These are phyloP conservation scores for Albizia julibrissin DNA, from an alignment of 306 rosid genomes.

Conservation along the genomic window DNA sequence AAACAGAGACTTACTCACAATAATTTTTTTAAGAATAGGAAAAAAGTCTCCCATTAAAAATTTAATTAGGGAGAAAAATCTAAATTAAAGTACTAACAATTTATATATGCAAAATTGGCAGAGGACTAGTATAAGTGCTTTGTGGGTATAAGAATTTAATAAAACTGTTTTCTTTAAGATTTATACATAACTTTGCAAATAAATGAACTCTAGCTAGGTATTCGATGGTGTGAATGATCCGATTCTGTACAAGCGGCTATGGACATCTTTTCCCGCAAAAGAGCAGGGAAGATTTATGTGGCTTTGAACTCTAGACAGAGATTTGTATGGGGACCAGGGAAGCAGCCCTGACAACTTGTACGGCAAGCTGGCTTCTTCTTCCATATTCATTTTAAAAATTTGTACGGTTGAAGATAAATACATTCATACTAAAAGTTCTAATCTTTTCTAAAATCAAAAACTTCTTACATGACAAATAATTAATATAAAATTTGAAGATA, in stretches of 20 bases:
- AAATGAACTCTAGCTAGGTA: neutral
- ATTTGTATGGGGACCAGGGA: constrained; percentile 40
- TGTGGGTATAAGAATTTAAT: too few species aligned
- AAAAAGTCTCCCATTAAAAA: too few species aligned
- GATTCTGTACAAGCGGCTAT: constrained; percentile 1
- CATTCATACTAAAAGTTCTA: neutral
- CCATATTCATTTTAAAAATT: neutral
- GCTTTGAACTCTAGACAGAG: constrained; percentile 27
- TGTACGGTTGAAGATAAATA: neutral
- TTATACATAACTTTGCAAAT: neutral
- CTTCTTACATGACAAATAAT: neutral
- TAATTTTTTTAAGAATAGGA: too few species aligned
- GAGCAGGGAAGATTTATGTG: constrained; percentile 3
- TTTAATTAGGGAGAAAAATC: too few species aligned
- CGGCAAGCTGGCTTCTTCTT: constrained; percentile 27
- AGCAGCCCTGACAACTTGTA: constrained; percentile 38
- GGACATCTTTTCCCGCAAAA: neutral
- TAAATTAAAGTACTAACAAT: too few species aligned
- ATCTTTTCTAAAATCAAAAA: neutral
- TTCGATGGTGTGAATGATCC: constrained; percentile 18
- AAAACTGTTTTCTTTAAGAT: neutral
- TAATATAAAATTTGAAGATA: neutral
- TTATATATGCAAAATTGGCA: too few species aligned
- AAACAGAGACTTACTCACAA: too few species aligned
- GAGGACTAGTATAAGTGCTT: too few species aligned